Evolutionary conservation across 306 rosid genomes (phyloP), one percentile per base, ranked within the genome.

Genomic region (Echinosophora koreensis): DNA sequence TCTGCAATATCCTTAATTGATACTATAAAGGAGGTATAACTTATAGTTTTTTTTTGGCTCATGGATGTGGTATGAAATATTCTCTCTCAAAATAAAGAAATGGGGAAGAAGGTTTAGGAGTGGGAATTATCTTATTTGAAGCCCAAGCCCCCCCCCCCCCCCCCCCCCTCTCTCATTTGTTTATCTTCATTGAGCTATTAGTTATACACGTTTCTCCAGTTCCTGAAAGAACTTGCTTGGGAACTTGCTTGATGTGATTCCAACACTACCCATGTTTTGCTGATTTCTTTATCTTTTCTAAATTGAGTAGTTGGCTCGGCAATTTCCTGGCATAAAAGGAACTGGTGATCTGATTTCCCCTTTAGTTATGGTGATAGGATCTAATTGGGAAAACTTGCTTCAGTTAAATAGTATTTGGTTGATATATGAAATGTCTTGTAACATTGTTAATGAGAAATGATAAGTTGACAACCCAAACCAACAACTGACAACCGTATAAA

Each of bases 1-100:
- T 42, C 87, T 59, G 77, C 91, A 22, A 70, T 87, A 66, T 72
- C 73, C 81, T 69, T 82, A 49, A 69, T 67, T 82, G 87, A 85
- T 50, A 47, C 65, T 66, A 47, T 17, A 42, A 76, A 81, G 56
- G 87, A 90, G 97, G 98, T 95, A 84, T 47, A 15, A 22, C 50
- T 67, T 28, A 2, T 8, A 37, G 50, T 41, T 5, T 41, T 8
- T 44, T 10, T 44, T 11, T 41, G 71, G 41, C 65, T 73, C 61
- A 22, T 76, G 39, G 44, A 42, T 62, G 17, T 76, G 44, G 73
- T 61, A 61, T 73, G 69, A 12, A 83, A 67, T 58, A 38, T 14
- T 60, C 42, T 54, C n/a, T 70, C 17, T 37, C 69, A 32, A 30
- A 83, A 78, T 69, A 42, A 68, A 30, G 69, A 41, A 9, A 15